Percentiles rank a stretch among this genome's conserved stretches.
phyloP scores from a whole-genome alignment of 139 green algal genomes.

The Chlorella sp. region DNA sequence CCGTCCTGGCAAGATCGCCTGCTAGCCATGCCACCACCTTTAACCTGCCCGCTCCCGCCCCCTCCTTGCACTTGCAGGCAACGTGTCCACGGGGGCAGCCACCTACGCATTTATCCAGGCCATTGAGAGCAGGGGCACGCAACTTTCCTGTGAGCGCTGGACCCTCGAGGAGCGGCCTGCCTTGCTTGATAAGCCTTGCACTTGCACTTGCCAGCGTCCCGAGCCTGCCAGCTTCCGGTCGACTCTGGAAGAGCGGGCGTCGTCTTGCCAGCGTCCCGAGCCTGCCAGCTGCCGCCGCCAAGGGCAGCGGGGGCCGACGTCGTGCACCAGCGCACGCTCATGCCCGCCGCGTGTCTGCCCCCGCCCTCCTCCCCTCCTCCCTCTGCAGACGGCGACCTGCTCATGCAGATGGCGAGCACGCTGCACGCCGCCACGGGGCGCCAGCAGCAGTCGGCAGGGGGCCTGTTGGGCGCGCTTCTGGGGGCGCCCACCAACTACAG shows the following conservation, averaged over 20 bases:
- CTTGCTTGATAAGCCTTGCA: neutral
- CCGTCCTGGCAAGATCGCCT: neutral
- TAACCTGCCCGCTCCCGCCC: neutral
- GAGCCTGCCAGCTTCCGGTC: neutral
- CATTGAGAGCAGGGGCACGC: slow-evolving; percentile 38
- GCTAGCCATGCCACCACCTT: neutral
- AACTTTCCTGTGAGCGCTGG: slow-evolving; percentile 17
- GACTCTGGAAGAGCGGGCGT: neutral
- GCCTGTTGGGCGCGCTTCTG: no score
- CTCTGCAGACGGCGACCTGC: slow-evolving; percentile 32
- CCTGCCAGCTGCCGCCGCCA: neutral
- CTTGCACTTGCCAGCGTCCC: neutral
- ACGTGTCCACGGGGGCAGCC: slow-evolving; percentile 74
- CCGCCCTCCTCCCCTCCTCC: neutral
- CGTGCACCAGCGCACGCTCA: neutral
- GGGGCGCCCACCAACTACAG: no score
- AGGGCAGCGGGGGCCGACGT: neutral
- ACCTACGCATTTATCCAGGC: slow-evolving; percentile 84
- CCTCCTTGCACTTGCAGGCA: slow-evolving; percentile 10
- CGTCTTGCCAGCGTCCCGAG: neutral
- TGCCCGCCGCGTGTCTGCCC: neutral
- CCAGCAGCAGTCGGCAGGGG: no score
- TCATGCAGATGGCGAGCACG: slow-evolving; percentile 43
- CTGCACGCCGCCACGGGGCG: slow-evolving; percentile 16
- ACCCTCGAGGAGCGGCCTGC: neutral